phyloP scores from a whole-genome alignment of 2,329 filamentous ascomycete species.

The Fusarium sarcochroum region DNA sequence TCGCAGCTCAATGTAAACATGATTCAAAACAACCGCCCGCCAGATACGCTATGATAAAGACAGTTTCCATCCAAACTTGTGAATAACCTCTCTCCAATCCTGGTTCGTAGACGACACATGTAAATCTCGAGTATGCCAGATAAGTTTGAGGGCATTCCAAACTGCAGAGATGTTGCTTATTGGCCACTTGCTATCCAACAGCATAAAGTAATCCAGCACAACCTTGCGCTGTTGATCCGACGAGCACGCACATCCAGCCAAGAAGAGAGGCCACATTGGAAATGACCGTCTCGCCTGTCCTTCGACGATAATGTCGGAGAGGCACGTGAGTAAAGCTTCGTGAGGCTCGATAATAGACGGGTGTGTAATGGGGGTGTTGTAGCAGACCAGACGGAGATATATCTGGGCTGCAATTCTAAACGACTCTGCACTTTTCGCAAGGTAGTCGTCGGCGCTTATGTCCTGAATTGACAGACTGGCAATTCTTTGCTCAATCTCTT shows the following conservation, averaged over 20 bases:
- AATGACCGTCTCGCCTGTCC: constrained; percentile 40
- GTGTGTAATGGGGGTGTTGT: constrained; percentile 38
- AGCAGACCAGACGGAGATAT: constrained; percentile 44
- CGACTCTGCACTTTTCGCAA: constrained; percentile 40
- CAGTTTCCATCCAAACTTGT: constrained; percentile 47
- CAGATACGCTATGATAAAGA: constrained; percentile 8
- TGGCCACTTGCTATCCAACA: constrained; percentile 44
- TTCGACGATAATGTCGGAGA: constrained; percentile 42
- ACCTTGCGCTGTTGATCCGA: constrained; percentile 42
- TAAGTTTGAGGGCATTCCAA: constrained; percentile 41
- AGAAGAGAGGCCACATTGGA: constrained; percentile 46
- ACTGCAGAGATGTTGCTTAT: constrained; percentile 45
- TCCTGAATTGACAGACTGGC: not conserved
- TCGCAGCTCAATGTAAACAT: not conserved
- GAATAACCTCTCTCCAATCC: constrained; percentile 44
- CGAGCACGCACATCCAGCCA: constrained; percentile 44
- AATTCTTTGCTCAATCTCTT: constrained; percentile 33
- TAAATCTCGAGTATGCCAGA: constrained; percentile 44
- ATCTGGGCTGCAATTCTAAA: constrained; percentile 42
- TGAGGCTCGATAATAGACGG: constrained; percentile 30
- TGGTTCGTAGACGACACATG: constrained; percentile 23
- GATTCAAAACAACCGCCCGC: not conserved
- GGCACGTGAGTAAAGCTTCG: constrained; percentile 25
- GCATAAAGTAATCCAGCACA: constrained; percentile 37
- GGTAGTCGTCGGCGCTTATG: constrained; percentile 29